These are phyloP conservation scores for Adiantum capillusveneris DNA, from an alignment of 75 land plant species.

Conservation along the genomic window DNA sequence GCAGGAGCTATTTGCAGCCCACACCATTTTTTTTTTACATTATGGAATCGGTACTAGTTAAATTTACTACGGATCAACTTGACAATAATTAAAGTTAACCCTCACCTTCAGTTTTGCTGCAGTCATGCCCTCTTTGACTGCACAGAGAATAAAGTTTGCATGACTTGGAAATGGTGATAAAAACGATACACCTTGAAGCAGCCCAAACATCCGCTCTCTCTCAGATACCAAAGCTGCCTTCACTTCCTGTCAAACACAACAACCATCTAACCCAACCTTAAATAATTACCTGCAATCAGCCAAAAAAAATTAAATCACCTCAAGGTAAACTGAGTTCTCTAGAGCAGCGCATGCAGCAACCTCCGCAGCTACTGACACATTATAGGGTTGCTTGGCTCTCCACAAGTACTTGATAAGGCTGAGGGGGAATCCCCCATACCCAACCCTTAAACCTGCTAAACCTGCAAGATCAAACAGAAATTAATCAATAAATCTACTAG, in stretches of 20 bases:
- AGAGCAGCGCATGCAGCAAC: constrained; percentile 95
- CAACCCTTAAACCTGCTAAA: constrained; percentile 91
- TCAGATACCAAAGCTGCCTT: constrained; percentile 71
- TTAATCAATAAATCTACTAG: too few species aligned
- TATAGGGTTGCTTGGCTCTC: constrained; percentile 99
- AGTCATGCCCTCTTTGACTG: constrained; percentile 62
- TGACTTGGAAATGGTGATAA: constrained; percentile 85
- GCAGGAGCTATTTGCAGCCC: too few species aligned
- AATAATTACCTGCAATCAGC: too few species aligned
- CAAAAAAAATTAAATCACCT: too few species aligned
- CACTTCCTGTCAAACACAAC: constrained; percentile 39
- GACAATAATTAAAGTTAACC: too few species aligned
- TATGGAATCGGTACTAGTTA: too few species aligned
- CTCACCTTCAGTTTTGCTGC: constrained; percentile 88
- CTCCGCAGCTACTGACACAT: constrained; percentile 98
- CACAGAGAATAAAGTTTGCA: constrained; percentile 94
- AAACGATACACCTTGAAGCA: constrained; percentile 66
- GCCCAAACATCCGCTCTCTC: constrained; percentile 66
- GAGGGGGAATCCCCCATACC: constrained; percentile 94
- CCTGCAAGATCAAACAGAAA: too few species aligned
- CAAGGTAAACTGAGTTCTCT: constrained; percentile 69
- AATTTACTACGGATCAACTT: too few species aligned
- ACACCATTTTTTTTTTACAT: too few species aligned
- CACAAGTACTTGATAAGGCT: constrained; percentile 80
- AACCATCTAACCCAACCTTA: too few species aligned